Evolutionary conservation across 2,329 filamentous ascomycete species (phyloP).

Genomic region (Penicillium sp.): DNA sequence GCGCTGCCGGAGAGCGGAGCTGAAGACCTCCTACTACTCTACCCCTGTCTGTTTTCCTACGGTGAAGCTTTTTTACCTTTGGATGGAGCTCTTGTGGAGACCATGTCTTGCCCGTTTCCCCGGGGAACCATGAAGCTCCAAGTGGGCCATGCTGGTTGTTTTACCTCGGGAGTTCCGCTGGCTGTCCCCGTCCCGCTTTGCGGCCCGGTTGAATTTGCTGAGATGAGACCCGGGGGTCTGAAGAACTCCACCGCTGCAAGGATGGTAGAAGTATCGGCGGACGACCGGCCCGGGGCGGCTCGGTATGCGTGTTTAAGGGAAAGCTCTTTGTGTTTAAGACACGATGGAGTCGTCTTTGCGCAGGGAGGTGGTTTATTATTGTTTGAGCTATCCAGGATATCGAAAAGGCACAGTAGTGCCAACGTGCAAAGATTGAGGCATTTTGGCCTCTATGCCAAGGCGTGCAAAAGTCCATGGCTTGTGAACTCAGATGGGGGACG

Average conservation of each 20-base stretch:
- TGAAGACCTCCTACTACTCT: constrained; percentile 14
- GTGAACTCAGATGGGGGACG: neutral
- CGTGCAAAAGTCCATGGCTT: neutral
- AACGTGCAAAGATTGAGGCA: neutral
- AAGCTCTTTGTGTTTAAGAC: constrained; percentile 11
- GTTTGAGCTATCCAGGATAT: neutral
- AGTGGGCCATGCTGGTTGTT: constrained; percentile 7
- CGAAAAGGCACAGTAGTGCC: neutral
- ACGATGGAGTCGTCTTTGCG: neutral
- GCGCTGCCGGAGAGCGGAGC: constrained; percentile 16
- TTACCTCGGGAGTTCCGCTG: neutral
- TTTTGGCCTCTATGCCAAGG: neutral
- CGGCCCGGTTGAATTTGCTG: constrained; percentile 9
- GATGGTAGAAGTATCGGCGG: constrained; percentile 9
- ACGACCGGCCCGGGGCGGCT: constrained; percentile 9
- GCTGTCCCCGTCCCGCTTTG: constrained; percentile 4
- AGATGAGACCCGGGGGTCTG: constrained; percentile 10
- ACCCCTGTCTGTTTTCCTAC: neutral
- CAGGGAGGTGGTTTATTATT: neutral
- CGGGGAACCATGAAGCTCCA: neutral
- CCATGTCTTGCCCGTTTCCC: constrained; percentile 1
- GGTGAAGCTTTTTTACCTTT: neutral
- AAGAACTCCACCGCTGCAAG: constrained; percentile 17
- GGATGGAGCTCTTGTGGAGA: neutral
- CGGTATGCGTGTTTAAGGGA: neutral